These are phyloP conservation scores for Botryobasidium botryosum DNA, from an alignment of 768 basidiomycete species.

Conservation along the genomic window DNA sequence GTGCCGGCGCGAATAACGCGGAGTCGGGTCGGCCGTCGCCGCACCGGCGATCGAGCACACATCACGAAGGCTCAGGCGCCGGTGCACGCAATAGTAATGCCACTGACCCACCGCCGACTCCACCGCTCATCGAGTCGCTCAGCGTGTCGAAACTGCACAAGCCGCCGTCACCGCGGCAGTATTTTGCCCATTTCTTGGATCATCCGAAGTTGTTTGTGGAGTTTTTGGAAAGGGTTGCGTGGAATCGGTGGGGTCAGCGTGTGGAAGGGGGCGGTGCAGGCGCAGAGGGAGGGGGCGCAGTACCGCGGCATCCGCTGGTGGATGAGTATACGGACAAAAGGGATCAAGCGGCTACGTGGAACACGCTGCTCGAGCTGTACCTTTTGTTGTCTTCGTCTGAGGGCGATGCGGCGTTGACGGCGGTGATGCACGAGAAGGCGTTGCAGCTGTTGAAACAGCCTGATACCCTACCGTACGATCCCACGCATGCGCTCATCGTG, in stretches of 20 bases:
- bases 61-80: neutral
- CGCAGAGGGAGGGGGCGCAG: constrained; percentile 5
- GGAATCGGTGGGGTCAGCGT: constrained; percentile 61
- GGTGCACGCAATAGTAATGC: neutral
- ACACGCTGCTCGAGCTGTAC: constrained; percentile 87
- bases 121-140: too few species aligned
- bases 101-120: constrained; percentile 10
- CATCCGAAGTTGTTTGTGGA: constrained; percentile 66
- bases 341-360: constrained; percentile 84
- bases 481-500: constrained; percentile 84
- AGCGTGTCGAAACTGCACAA: constrained; percentile 6
- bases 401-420: constrained; percentile 14
- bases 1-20: neutral
- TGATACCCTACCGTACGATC: constrained; percentile 51
- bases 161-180: constrained; percentile 35
- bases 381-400: constrained; percentile 30
- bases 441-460: constrained; percentile 45
- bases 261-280: constrained; percentile 23
- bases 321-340: constrained; percentile 36
- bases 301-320: constrained; percentile 15
- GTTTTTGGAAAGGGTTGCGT: constrained; percentile 79
- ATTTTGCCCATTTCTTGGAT: constrained; percentile 90
- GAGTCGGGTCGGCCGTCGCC: neutral
- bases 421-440: constrained; percentile 42
- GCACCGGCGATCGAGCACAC: neutral